Base-by-base conservation (phyloP, 306 rosid genomes). In the Vigna mungo region DNA sequence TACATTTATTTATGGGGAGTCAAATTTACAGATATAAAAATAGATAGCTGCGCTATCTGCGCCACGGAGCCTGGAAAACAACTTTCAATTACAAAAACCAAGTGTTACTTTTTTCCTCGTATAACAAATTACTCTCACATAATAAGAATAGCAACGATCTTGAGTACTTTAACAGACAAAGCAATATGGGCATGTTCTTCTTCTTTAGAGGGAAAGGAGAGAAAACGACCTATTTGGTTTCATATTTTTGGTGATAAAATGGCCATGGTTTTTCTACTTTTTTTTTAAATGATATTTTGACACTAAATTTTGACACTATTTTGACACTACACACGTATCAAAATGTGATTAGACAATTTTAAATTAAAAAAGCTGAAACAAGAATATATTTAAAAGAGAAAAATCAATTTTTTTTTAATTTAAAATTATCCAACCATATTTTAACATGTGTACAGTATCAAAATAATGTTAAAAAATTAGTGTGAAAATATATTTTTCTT, bases 1-100 rank as follows among this genome's bases (percentile, higher is more conserved):
- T 61, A 59, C 41, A 61, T 48, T 71, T 51, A 7, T 62, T 37
- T 9, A 15, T 65, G 46, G 59, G 30, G 55, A 72, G 47, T 74
- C 47, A 47, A 52, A 17, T 1, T 15, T 16, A 6, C 37, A 9
- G 27, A 36, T 32, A 34, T 7, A 52, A 8, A 55, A 4, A 54
- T 55, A 60, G 21, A 68, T 27, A 15, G 37, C 21, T 34, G 70
- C 61, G 76, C 43, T 46, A 25, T 66, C 36, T 16, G 71, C 34
- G 78, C 36, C 39, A 55, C 20, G 51, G 49, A n/a, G 58, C 46
- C 66, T 25, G 71, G 17, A 51, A 46, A 43, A 11, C 48, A 11
- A 25, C 27, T 25, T 25, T 25, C 27, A 2, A 25, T 25, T 25
- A 25, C 34, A 30, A 30, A 30, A 34, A 34, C 37, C 6, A 34